Evolutionary conservation across 805 yeast genomes (phyloP).

Genomic region (Candida dajiaensis): DNA sequence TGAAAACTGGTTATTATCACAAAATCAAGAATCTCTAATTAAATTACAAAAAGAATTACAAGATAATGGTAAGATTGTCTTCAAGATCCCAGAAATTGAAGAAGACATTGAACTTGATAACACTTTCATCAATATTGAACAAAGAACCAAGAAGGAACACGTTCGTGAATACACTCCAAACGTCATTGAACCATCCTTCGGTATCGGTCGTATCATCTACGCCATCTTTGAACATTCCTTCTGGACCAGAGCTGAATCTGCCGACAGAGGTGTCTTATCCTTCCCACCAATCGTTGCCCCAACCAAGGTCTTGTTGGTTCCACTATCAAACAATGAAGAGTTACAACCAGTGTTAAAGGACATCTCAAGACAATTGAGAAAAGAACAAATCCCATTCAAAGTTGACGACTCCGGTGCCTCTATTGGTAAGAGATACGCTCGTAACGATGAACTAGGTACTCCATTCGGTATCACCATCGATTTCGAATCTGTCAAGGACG

Average conservation of each 20-base stretch:
- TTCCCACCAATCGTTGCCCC: conserved; percentile 97
- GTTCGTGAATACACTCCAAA: conserved; percentile 94
- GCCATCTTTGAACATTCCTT: conserved; percentile 88
- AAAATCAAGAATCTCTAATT: conserved; percentile 84
- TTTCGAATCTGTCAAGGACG: conserved; percentile 85
- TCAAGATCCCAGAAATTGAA: conserved; percentile 60
- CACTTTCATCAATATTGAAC: conserved; percentile 67
- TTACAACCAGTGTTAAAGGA: conserved; percentile 69
- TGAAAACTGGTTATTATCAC: conserved; percentile 66
- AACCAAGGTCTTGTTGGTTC: conserved; percentile 92
- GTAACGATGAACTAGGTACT: conserved; percentile 98
- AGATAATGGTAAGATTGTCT: conserved; percentile 54
- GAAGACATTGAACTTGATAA: conserved; percentile 66
- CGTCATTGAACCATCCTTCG: conserved; percentile 98
- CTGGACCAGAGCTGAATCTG: conserved; percentile 92
- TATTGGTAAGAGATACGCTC: conserved; percentile 95
- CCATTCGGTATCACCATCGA: conserved; percentile 98
- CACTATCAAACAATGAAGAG: conserved; percentile 79
- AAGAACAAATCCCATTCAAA: conserved; percentile 85
- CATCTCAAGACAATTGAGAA: conserved; percentile 67
- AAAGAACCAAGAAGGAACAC: conserved; percentile 79
- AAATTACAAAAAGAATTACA: conserved; percentile 64
- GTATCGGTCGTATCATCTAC: conserved; percentile 96
- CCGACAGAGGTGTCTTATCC: conserved; percentile 83
- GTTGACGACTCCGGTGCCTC: conserved; percentile 96